Percentiles rank a stretch among this genome's conserved stretches.
phyloP scores from a whole-genome alignment of 441 rosid genomes.

The Cnidoscolus chayamansa region DNA sequence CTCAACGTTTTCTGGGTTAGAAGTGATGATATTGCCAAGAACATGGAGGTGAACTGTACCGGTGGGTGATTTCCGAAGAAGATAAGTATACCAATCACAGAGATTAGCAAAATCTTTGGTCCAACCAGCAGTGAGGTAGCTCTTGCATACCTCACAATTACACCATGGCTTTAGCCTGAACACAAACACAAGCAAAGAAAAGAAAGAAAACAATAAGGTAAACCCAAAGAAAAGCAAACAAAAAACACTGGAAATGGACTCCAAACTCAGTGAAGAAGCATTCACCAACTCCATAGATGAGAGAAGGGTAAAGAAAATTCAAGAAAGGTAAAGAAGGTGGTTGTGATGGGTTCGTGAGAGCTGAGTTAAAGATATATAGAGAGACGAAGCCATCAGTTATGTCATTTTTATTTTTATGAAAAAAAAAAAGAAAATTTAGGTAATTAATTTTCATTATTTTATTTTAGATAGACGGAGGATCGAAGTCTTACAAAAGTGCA shows the following conservation, averaged over 20 bases:
- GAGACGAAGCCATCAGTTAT: too few species aligned
- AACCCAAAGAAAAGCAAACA: slow-evolving; percentile 35
- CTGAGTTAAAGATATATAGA: background rate
- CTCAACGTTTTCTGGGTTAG: slow-evolving; percentile 62
- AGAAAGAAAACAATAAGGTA: slow-evolving; percentile 31
- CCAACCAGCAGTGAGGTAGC: slow-evolving; percentile 52
- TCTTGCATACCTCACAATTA: slow-evolving; percentile 51
- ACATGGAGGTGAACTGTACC: slow-evolving; percentile 62
- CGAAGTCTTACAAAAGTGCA: background rate
- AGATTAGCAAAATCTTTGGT: slow-evolving; percentile 50
- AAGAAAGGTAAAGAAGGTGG: background rate
- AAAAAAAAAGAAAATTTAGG: background rate
- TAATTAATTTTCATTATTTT: background rate
- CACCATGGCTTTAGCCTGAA: slow-evolving; percentile 45
- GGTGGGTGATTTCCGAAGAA: slow-evolving; percentile 48
- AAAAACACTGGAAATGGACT: slow-evolving; percentile 18
- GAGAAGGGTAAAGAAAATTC: background rate
- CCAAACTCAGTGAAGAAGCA: slow-evolving; percentile 17
- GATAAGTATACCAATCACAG: slow-evolving; percentile 67
- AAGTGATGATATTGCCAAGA: slow-evolving; percentile 51
- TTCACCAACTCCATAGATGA: slow-evolving; percentile 30
- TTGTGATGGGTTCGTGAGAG: background rate
- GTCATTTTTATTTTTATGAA: background rate
- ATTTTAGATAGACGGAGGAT: background rate
- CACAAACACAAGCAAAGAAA: slow-evolving; percentile 31